Evolutionary conservation across 495 filamentous ascomycete genomes (phyloP).

Genomic region (Talaromyces borbonicus): DNA sequence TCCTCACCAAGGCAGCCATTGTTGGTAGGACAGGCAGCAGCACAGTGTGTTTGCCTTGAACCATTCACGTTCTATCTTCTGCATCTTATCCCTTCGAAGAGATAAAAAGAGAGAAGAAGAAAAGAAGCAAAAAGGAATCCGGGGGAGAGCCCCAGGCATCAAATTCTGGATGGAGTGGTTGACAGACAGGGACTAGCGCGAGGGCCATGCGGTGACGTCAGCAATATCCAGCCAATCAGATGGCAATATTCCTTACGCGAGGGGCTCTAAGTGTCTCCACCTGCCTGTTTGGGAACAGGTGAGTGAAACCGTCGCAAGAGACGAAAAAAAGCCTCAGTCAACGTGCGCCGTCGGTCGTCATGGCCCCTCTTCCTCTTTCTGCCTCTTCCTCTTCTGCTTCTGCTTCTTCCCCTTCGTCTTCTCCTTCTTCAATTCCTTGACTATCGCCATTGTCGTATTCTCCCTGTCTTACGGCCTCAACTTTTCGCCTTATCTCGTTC

Average conservation of each 20-base stretch:
- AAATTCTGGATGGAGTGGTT: too few relatives aligned
- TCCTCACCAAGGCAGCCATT: too few relatives aligned
- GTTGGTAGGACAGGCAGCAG: too few relatives aligned
- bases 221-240: neutral
- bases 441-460: too few relatives aligned
- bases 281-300: conserved; percentile 1
- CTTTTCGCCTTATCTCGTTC: too few relatives aligned
- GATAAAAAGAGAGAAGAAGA: too few relatives aligned
- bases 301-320: conserved; percentile 5
- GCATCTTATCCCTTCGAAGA: neutral
- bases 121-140: too few relatives aligned
- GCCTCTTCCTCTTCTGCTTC: conserved; percentile 7
- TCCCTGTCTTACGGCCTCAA: too few relatives aligned
- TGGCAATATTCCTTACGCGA: neutral
- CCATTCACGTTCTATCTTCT: neutral
- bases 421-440: too few relatives aligned
- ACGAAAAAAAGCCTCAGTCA: neutral
- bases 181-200: too few relatives aligned
- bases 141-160: neutral
- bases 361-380: conserved; percentile 7
- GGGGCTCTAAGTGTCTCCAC: neutral
- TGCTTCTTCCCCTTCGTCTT: conserved; percentile 1
- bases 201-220: neutral
- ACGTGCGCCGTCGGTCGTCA: conserved; percentile 2
- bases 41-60: too few relatives aligned